phyloP scores from a whole-genome alignment of 2,329 filamentous ascomycete species.

The Claviceps arundinis region DNA sequence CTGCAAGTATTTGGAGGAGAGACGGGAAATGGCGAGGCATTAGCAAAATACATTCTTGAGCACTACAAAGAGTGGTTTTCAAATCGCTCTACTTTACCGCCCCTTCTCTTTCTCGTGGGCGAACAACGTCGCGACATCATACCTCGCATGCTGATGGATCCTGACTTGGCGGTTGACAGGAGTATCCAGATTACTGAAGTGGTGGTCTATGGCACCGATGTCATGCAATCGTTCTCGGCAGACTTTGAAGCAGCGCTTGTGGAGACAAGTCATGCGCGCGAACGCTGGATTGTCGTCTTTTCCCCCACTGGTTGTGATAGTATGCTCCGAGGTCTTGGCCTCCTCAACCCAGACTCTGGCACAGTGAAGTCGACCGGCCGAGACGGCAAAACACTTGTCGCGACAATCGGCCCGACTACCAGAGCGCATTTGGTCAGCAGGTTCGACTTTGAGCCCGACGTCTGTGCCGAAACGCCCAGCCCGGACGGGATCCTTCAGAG shows the following conservation, averaged over 20 bases:
- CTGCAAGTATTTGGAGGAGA: conserved; percentile 63
- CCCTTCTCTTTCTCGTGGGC: conserved; percentile 77
- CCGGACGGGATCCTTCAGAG: conserved; percentile 64
- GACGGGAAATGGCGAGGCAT: conserved; percentile 69
- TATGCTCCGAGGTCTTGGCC: conserved; percentile 40
- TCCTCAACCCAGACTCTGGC: conserved; percentile 34
- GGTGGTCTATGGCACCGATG: conserved; percentile 75
- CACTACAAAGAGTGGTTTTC: conserved; percentile 53
- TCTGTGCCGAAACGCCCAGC: conserved; percentile 71
- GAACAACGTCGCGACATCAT: conserved; percentile 86
- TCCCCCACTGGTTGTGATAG: conserved; percentile 52
- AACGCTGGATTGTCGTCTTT: conserved; percentile 65
- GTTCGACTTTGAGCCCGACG: conserved; percentile 58
- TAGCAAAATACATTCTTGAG: conserved; percentile 64
- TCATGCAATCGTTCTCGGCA: conserved; percentile 63
- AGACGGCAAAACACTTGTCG: conserved; percentile 46
- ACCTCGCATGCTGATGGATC: conserved; percentile 60
- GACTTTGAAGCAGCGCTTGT: conserved; percentile 46
- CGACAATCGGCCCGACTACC: conserved; percentile 90
- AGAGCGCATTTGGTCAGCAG: conserved; percentile 53
- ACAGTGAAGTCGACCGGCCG: conserved; percentile 18
- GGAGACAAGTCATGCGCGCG: conserved; percentile 24
- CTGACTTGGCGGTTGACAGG: conserved; percentile 29
- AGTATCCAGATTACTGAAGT: conserved; percentile 62
- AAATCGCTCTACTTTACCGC: conserved; percentile 33